Evolutionary conservation across 495 filamentous ascomycete genomes (phyloP).

Genomic region (Penicillium waksmanii): DNA sequence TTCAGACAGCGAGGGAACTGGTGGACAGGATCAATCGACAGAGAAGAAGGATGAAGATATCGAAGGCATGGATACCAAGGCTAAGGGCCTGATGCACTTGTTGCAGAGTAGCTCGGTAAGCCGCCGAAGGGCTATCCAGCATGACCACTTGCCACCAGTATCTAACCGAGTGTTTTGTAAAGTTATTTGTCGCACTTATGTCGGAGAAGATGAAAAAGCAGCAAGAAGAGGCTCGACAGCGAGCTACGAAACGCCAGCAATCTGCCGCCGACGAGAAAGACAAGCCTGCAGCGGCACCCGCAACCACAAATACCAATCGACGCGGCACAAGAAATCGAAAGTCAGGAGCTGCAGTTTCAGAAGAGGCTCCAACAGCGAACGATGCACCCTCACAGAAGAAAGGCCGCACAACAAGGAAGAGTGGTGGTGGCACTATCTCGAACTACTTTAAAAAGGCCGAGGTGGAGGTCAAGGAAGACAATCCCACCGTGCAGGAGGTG

Average conservation of each 20-base stretch:
- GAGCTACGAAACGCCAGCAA: slow-evolving; percentile 48
- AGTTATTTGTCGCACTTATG: slow-evolving; percentile 60
- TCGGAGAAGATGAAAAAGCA: slow-evolving; percentile 65
- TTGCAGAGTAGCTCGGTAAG: slow-evolving; percentile 56
- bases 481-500: slow-evolving; percentile 55
- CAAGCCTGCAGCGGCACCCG: slow-evolving; percentile 20
- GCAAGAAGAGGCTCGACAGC: slow-evolving; percentile 56
- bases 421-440: slow-evolving; percentile 49
- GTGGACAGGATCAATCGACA: neutral
- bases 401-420: slow-evolving; percentile 39
- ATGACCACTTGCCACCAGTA: neutral
- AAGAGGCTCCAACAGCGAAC: slow-evolving; percentile 23
- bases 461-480: slow-evolving; percentile 53
- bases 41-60: slow-evolving; percentile 16
- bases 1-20: slow-evolving; percentile 12
- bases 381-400: slow-evolving; percentile 14
- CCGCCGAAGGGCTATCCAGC: slow-evolving; percentile 15
- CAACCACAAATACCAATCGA: slow-evolving; percentile 14
- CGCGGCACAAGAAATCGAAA: slow-evolving; percentile 35
- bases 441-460: slow-evolving; percentile 63
- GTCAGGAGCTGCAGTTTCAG: slow-evolving; percentile 37
- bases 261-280: slow-evolving; percentile 17
- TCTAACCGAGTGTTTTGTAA: neutral
- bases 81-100: slow-evolving; percentile 48
- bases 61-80: slow-evolving; percentile 45